Evolutionary conservation across 140 eudicot species (phyloP).

Genomic region (Senecio squalidus): DNA sequence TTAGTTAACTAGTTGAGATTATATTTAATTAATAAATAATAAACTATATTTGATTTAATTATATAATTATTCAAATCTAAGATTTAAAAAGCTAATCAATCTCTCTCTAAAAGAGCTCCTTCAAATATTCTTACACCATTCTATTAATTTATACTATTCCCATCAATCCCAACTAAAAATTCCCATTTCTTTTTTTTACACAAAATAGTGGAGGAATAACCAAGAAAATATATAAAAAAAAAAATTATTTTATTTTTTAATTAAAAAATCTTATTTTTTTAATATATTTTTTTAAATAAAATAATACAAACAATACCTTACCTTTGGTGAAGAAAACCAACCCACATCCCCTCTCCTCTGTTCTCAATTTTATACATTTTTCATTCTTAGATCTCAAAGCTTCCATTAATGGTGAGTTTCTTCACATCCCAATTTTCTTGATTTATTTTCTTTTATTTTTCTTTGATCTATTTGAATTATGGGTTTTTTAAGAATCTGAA

Average conservation of each 20-base stretch:
- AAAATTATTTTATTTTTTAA: background rate
- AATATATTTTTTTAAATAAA: background rate
- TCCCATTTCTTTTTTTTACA: conserved; percentile 47
- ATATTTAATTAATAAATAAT: conserved; percentile 1
- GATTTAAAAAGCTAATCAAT: conserved; percentile 42
- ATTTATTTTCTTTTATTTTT: background rate
- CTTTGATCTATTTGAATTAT: conserved; percentile 22
- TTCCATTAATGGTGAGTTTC: conserved; percentile 19
- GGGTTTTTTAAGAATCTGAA: conserved; percentile 23
- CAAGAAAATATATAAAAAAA: conserved; percentile 11
- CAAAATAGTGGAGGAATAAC: conserved; percentile 32
- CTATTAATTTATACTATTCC: conserved; percentile 31
- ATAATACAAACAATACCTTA: conserved; percentile 16
- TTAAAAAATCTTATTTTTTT: background rate
- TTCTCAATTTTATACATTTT: conserved; percentile 6
- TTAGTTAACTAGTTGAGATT: too few relatives aligned
- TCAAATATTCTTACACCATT: conserved; percentile 63
- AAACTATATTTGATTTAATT: background rate
- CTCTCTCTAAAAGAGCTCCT: conserved; percentile 49
- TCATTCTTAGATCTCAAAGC: conserved; percentile 1
- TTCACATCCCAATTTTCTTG: background rate
- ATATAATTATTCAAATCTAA: conserved; percentile 15
- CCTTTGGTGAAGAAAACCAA: conserved; percentile 20
- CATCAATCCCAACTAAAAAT: conserved; percentile 38
- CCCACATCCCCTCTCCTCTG: conserved; percentile 14